Evolutionary conservation across 345 rosid genomes (phyloP).

Genomic region (Trapa bicornis): DNA sequence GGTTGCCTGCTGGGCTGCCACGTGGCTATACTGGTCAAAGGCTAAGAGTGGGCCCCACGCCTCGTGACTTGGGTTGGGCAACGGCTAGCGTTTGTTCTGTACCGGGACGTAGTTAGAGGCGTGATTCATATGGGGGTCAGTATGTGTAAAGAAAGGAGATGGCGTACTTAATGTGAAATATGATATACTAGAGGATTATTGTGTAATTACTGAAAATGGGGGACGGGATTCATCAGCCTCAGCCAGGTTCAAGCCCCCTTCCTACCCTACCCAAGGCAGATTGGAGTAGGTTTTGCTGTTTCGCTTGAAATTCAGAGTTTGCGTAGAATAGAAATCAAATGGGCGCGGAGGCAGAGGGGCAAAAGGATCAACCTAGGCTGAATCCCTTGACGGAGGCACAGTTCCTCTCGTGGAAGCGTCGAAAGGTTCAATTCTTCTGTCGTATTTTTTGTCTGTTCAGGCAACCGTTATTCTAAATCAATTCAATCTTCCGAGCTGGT

Average conservation of each 20-base stretch:
- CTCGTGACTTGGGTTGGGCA: not conserved
- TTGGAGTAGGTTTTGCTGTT: too few species aligned
- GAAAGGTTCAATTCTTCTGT: slow-evolving; percentile 8
- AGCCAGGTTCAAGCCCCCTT: not conserved
- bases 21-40: not conserved
- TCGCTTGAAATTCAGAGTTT: not conserved
- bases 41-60: not conserved
- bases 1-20: not conserved
- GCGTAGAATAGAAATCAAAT: slow-evolving; percentile 12
- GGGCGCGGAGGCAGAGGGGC: slow-evolving; percentile 42
- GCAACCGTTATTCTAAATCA: too few species aligned
- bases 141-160: not conserved
- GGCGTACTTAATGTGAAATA: not conserved
- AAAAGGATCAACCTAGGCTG: slow-evolving; percentile 1
- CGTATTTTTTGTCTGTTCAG: not conserved
- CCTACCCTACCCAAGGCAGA: too few species aligned
- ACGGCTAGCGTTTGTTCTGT: not conserved
- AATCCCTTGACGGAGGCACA: slow-evolving; percentile 7
- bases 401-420: slow-evolving; percentile 14
- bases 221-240: not conserved
- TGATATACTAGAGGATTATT: not conserved
- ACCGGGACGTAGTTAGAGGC: not conserved
- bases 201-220: not conserved
- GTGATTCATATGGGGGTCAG: not conserved
- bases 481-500: too few species aligned